Conservation (phyloP, 257 asterid species). For the Nicotiana benthamiana region DNA sequence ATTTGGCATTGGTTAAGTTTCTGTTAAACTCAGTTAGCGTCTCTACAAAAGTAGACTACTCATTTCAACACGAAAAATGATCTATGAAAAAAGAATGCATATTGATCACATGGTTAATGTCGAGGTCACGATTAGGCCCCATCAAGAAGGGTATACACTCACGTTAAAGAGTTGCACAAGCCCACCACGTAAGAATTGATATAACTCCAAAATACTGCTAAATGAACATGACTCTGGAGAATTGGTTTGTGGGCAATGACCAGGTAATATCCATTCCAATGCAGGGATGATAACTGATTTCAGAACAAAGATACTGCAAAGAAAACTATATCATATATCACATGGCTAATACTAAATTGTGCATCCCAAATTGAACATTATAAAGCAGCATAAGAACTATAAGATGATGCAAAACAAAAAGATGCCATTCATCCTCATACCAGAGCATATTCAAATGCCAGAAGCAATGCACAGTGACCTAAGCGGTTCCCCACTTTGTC, state of each 20-base stretch:
- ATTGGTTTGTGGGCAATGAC: conserved; percentile 31
- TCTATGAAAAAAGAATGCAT: neutral
- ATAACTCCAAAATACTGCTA: conserved; percentile 55
- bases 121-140: neutral
- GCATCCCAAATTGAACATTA: conserved; percentile 2
- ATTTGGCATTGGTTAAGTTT: neutral
- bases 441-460: neutral
- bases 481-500: neutral
- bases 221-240: conserved; percentile 38
- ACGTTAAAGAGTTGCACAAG: conserved; percentile 81
- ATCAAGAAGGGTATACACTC: conserved; percentile 32
- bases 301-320: conserved; percentile 75
- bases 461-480: neutral
- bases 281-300: conserved; percentile 61
- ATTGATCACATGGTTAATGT: neutral
- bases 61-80: neutral
- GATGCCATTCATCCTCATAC: neutral
- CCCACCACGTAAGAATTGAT: conserved; percentile 61
- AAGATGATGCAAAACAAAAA: neutral
- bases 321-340: neutral
- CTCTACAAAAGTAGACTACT: conserved; percentile 7
- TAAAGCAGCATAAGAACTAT: neutral
- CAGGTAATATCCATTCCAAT: conserved; percentile 80
- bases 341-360: neutral
- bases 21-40: neutral